Percentiles rank a stretch among this genome's conserved stretches.
Conservation (phyloP, 768 basidiomycete species). For the Boletellus ananas region DNA sequence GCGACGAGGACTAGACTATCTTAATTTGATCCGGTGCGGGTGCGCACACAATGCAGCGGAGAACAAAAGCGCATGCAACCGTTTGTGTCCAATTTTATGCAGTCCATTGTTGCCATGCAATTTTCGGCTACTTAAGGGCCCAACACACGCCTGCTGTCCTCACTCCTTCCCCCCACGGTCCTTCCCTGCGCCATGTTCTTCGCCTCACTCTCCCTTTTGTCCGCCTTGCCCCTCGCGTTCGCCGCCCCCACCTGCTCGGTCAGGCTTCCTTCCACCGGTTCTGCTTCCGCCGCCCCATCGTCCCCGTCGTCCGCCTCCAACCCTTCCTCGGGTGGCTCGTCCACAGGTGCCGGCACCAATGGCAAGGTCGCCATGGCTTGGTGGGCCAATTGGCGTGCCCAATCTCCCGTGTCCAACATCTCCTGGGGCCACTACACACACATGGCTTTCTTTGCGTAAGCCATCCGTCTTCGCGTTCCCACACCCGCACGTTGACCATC, state of each 20-base stretch:
- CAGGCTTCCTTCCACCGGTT: not conserved
- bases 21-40: no score
- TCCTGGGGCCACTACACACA: constrained; percentile 67
- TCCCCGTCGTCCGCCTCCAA: not conserved
- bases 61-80: not conserved
- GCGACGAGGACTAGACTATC: no score
- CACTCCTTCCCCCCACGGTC: constrained; percentile 15
- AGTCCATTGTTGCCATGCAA: no score
- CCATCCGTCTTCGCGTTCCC: not conserved
- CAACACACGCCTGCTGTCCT: not conserved
- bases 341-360: constrained; percentile 22
- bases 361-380: constrained; percentile 52
- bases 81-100: not conserved
- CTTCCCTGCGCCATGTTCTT: constrained; percentile 18
- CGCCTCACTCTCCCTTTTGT: constrained; percentile 19
- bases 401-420: constrained; percentile 46
- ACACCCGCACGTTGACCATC: not conserved
- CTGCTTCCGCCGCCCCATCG: constrained; percentile 1
- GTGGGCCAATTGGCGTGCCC: constrained; percentile 67
- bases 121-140: no score
- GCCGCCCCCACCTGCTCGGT: constrained; percentile 29
- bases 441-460: constrained; percentile 61
- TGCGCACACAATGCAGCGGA: not conserved
- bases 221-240: constrained; percentile 22
- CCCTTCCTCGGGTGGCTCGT: constrained; percentile 10